Percentiles rank a stretch among this genome's conserved stretches.
Evolutionary conservation across 306 rosid species (phyloP).

Genomic region (Alnus glutinosa): DNA sequence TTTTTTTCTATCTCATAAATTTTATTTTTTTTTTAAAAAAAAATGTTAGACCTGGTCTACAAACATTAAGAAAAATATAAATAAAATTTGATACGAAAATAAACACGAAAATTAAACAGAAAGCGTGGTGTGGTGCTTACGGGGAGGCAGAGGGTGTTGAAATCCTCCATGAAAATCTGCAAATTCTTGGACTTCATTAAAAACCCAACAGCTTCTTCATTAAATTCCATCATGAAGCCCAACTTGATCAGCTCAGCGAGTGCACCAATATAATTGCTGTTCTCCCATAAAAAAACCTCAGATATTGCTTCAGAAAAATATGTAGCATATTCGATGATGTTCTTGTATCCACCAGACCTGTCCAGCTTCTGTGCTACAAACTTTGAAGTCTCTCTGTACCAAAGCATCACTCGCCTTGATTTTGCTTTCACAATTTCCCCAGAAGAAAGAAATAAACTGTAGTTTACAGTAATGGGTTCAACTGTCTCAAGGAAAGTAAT

Average conservation of each 20-base stretch:
- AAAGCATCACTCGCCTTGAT: conserved; percentile 42
- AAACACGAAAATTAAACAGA: too few relatives aligned
- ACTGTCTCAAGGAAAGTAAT: conserved; percentile 41
- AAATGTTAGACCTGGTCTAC: too few relatives aligned
- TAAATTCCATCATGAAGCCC: conserved; percentile 53
- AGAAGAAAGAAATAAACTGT: conserved; percentile 40
- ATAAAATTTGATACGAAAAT: too few relatives aligned
- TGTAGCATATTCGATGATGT: conserved; percentile 49
- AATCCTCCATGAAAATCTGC: conserved; percentile 60
- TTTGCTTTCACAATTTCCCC: conserved; percentile 32
- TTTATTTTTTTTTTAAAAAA: too few relatives aligned
- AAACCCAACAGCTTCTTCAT: conserved; percentile 51
- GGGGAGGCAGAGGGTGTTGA: too few relatives aligned
- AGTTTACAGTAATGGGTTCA: conserved; percentile 47
- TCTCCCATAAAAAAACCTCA: conserved; percentile 52
- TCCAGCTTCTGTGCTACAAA: conserved; percentile 45
- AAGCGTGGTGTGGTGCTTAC: too few relatives aligned
- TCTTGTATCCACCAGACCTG: conserved; percentile 21
- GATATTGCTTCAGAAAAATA: conserved; percentile 61
- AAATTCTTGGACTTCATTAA: conserved; percentile 65
- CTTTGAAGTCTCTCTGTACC: conserved; percentile 40
- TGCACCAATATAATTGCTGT: conserved; percentile 42
- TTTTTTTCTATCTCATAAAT: too few relatives aligned
- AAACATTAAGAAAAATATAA: too few relatives aligned
- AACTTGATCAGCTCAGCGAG: conserved; percentile 65